phyloP scores from a whole-genome alignment of 2,329 filamentous ascomycete species.

The Cladosporium halotolerans region DNA sequence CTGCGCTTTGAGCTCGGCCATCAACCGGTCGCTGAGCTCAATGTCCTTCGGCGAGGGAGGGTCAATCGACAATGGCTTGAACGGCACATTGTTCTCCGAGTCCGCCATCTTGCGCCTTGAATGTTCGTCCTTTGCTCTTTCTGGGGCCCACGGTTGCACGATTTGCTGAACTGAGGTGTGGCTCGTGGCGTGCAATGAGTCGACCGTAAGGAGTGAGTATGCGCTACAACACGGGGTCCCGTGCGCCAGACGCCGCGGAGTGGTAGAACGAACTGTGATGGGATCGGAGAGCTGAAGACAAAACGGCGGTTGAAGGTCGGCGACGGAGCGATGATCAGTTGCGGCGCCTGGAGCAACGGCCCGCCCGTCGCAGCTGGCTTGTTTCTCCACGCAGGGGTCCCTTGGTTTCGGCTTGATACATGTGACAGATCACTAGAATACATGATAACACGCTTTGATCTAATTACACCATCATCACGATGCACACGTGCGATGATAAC shows the following conservation, averaged over 20 bases:
- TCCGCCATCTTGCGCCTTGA: conserved; percentile 9
- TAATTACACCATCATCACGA: not conserved
- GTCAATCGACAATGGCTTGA: conserved; percentile 70
- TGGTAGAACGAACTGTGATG: not conserved
- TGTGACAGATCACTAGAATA: not conserved
- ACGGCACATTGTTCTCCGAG: conserved; percentile 57
- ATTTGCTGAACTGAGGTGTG: no score
- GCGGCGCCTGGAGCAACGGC: not conserved
- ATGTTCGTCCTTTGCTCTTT: conserved; percentile 4
- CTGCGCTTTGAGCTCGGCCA: conserved; percentile 78
- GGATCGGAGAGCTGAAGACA: not conserved
- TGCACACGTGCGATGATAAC: not conserved
- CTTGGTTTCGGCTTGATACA: not conserved
- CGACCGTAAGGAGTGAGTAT: not conserved
- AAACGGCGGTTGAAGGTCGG: conserved; percentile 8
- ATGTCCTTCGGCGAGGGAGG: conserved; percentile 73
- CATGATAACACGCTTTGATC: not conserved
- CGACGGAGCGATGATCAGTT: no score
- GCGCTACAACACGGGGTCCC: not conserved
- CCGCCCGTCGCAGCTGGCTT: no score
- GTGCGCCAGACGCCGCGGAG: conserved; percentile 1
- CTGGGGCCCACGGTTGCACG: not conserved
- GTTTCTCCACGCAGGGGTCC: not conserved
- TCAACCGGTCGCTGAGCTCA: conserved; percentile 67
- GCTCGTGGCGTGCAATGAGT: no score